Base-by-base conservation (phyloP, 2,329 filamentous ascomycete species). In the Chrysoporthe deuterocubensis region DNA sequence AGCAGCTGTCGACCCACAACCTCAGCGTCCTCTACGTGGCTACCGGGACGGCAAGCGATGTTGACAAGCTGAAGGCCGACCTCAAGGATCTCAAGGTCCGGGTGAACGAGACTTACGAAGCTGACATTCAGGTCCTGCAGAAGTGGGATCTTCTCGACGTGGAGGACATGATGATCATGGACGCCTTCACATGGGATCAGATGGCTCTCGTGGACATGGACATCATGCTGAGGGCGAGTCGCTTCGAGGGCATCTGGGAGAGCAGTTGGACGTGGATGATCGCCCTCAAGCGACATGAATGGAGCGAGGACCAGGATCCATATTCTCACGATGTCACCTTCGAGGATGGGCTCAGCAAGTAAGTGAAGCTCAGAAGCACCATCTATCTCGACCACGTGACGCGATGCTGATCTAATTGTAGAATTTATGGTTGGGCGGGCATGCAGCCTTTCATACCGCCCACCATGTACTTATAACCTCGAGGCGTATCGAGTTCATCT, bases 251-350 rank as follows among this genome's bases (percentile, higher is more conserved):
- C 56, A 69, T 69, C 57, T 69, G 68, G 68, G 65, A 69, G 62
- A 69, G 68, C 52, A 69, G 68, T 48, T 69, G 68, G 68, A 58
- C 65, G 43, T 69, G 68, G 68, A 67, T 66, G 48, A 69, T 69
- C 11, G 34, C 65, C 1, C 65, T 69, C 48, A 69, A 62, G 68
- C 67, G 68, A 26, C 65, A 69, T 18, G 62, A 62, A 7, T 69
- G 65, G 65, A 65, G 61, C 26, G 46, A 61, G 13, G 50, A 43
- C 8, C 37, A 11, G 37, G 37, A 62, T 18, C 65, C 68, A 4
- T 65, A 59, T 43, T 62, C 67, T 34, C 67, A 69, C 43, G 37
- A 43, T 2, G 14, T 65, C 34, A 69, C 68, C 6, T 69, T 54
- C 44, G 58, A 65, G 58, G 68, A 69, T 37, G 68, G 64, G 57